Conservation (phyloP, 1,284 basidiomycete genomes). For the Xerocomus amazonicus region DNA sequence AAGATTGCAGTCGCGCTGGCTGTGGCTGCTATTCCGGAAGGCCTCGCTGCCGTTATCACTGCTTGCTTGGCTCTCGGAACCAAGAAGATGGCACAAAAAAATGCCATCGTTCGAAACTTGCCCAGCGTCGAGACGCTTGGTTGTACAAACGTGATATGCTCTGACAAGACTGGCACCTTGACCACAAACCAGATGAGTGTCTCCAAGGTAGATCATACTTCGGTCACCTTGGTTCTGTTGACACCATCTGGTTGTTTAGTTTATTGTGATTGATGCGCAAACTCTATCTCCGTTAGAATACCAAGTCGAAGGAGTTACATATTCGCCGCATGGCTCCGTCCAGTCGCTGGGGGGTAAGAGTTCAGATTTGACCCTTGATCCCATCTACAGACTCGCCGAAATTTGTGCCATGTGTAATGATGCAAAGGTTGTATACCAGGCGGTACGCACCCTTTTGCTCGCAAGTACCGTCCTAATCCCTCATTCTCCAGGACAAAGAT, state of each 20-base stretch:
- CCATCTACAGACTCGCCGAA: slow-evolving; percentile 81
- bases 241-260: slow-evolving; percentile 42
- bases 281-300: slow-evolving; percentile 63
- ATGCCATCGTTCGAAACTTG: slow-evolving; percentile 92
- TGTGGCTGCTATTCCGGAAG: slow-evolving; percentile 95
- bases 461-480: slow-evolving; percentile 10
- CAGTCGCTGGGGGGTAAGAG: slow-evolving; percentile 60
- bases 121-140: slow-evolving; percentile 97
- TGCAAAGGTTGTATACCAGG: slow-evolving; percentile 82
- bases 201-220: slow-evolving; percentile 55
- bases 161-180: slow-evolving; percentile 94
- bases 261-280: slow-evolving; percentile 65
- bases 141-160: slow-evolving; percentile 95
- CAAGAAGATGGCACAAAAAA: slow-evolving; percentile 97
- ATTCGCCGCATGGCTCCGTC: slow-evolving; percentile 77
- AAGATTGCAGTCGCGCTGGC: slow-evolving; percentile 97
- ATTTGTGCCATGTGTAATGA: slow-evolving; percentile 93
- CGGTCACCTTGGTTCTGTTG: slow-evolving; percentile 4
- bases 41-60: slow-evolving; percentile 93
- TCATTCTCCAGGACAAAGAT: slow-evolving; percentile 62
- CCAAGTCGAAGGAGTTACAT: slow-evolving; percentile 85
- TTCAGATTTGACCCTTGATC: slow-evolving; percentile 62
- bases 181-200: slow-evolving; percentile 98
- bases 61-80: slow-evolving; percentile 95
- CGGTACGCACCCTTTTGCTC: slow-evolving; percentile 44